phyloP scores from a whole-genome alignment of 345 rosid species.

The Rubroshorea leprosula region DNA sequence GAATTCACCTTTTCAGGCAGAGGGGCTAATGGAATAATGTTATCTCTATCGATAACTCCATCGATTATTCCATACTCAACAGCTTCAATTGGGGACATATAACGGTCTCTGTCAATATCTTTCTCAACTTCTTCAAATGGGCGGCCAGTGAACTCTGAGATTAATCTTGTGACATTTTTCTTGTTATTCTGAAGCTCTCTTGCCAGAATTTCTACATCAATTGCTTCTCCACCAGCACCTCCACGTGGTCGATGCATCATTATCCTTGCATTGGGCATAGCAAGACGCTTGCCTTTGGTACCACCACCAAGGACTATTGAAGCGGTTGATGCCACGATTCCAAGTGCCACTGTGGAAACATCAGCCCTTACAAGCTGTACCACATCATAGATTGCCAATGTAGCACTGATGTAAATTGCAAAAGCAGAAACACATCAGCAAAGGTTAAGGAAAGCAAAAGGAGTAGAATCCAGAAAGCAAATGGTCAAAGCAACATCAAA shows the following conservation, averaged over 20 bases:
- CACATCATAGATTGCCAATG: conserved; percentile 92
- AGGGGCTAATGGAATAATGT: conserved; percentile 72
- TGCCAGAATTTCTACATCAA: conserved; percentile 84
- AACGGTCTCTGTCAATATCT: conserved; percentile 81
- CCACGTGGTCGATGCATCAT: conserved; percentile 97
- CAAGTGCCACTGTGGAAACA: conserved; percentile 82
- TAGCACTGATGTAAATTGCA: conserved; percentile 51
- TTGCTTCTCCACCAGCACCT: conserved; percentile 85
- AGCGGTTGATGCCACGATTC: conserved; percentile 88
- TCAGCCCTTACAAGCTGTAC: conserved; percentile 89
- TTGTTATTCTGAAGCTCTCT: conserved; percentile 87
- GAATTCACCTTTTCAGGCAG: conserved; percentile 78
- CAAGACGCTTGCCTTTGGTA: conserved; percentile 85
- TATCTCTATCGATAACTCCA: conserved; percentile 85
- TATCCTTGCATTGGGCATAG: conserved; percentile 91
- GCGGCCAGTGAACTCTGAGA: conserved; percentile 71
- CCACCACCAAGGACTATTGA: conserved; percentile 92
- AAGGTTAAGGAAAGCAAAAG: no score
- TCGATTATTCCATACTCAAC: conserved; percentile 94
- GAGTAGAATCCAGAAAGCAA: no score
- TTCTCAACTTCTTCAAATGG: conserved; percentile 64
- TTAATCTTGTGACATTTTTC: conserved; percentile 56
- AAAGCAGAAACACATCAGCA: conserved; percentile 3
- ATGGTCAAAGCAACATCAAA: no score
- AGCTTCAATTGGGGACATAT: conserved; percentile 92